Conservation (phyloP, 148 eudicot genomes). For the Heliosperma pusillum region DNA sequence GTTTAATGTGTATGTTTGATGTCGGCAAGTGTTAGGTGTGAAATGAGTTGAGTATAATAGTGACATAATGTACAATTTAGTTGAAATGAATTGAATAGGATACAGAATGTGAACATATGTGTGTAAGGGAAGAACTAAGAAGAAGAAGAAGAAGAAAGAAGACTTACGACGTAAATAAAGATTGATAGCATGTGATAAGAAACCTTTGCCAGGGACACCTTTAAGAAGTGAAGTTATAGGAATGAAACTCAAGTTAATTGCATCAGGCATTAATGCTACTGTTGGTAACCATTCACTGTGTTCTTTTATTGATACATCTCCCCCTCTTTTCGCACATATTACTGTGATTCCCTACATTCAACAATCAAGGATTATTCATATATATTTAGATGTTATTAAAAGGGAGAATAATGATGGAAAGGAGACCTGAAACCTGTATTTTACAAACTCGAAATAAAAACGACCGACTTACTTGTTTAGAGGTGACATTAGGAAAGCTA, state of each 20-base stretch:
- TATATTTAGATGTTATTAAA: too few relatives aligned
- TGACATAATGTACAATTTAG: background rate
- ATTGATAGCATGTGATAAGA: constrained; percentile 83
- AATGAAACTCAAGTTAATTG: constrained; percentile 60
- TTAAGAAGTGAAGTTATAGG: constrained; percentile 82
- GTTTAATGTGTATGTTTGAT: too few relatives aligned
- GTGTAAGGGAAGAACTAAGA: background rate
- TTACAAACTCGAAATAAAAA: too few relatives aligned
- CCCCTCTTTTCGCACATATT: constrained; percentile 70
- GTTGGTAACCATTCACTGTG: constrained; percentile 82
- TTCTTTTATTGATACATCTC: constrained; percentile 43
- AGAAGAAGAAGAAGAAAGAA: too few relatives aligned
- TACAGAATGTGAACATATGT: background rate
- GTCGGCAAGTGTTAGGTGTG: too few relatives aligned
- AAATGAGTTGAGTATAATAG: too few relatives aligned
- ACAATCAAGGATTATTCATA: too few relatives aligned
- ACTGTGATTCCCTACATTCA: constrained; percentile 66
- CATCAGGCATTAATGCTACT: constrained; percentile 66
- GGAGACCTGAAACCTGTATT: too few relatives aligned
- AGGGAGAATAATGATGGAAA: too few relatives aligned
- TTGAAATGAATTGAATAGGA: background rate
- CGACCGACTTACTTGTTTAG: constrained; percentile 78
- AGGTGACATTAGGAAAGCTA: constrained; percentile 41
- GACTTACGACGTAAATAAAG: constrained; percentile 76
- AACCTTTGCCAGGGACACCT: constrained; percentile 75